Evolutionary conservation across 768 basidiomycete genomes (phyloP), one percentile per base, ranked within the genome.

Genomic region (Saitozyma sp.): DNA sequence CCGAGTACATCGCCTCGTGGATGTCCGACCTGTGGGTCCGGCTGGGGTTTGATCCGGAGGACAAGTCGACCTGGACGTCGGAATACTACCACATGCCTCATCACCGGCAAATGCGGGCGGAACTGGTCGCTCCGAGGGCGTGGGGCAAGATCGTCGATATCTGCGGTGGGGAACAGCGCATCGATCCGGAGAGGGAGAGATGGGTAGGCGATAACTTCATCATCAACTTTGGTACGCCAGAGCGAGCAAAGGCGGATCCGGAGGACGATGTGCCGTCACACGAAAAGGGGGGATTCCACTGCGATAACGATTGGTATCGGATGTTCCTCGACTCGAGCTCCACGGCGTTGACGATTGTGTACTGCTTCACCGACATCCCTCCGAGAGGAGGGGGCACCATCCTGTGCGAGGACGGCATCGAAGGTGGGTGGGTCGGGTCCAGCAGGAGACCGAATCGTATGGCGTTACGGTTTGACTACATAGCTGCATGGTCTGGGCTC

Each of bases 141-240:
- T 71, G 66, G 66, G 56, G 54, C 20, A 64, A 65, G 38, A 66
- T 69, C 49, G 52, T 64, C 53, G 70, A 71, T 20, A 62, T 71
- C 41, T 64, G 66, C 41, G 70, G 70, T n/a, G 70, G 70, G 40
- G 65, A 63, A 38, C 64, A 68, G 10, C 62, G 54, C 48, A 61
- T 71, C 50, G 64, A 71, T 58, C 61, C 64, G 1, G 55, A 61
- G 8, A 37, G 69, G 17, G 69, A 70, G 58, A 56, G 66, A 45
- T 67, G 61, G 41, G 58, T 62, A 53, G 70, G 70, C 0, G 70
- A 71, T 39, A 61, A 68, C 38, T 68, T 71, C 59, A 71, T 71
- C 54, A 56, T 66, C 56, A 68, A 68, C 48, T 66, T 68, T 56
- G 70, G 70, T 29, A 29, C 29, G 29, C 29, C 2, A 29, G 9